A percentile compares a stretch with the other conserved stretches of the same genome.
Evolutionary conservation across 2,329 filamentous ascomycete species (phyloP).

Genomic region (Claviceps maximensis): DNA sequence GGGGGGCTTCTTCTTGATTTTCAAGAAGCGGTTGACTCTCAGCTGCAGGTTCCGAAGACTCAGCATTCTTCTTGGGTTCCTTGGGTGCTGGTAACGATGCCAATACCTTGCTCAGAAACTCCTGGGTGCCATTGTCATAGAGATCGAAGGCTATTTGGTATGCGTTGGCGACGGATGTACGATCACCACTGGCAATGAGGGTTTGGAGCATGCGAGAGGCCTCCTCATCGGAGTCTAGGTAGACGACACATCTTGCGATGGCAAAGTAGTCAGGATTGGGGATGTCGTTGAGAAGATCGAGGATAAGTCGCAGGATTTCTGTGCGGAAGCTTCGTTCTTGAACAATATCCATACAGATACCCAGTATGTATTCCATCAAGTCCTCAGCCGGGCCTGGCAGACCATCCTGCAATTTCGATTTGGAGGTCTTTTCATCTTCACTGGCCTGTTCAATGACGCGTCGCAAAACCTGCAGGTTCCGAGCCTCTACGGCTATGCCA

Average conservation of each 20-base stretch:
- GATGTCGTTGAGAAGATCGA: slow-evolving; percentile 90
- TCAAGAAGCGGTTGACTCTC: slow-evolving; percentile 37
- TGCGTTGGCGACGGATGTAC: slow-evolving; percentile 67
- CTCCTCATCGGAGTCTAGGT: slow-evolving; percentile 82
- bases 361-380: slow-evolving; percentile 88
- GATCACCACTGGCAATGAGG: slow-evolving; percentile 67
- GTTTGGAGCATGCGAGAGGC: slow-evolving; percentile 75
- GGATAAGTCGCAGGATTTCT: slow-evolving; percentile 77
- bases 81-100: slow-evolving; percentile 56
- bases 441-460: slow-evolving; percentile 81
- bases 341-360: slow-evolving; percentile 95
- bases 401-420: slow-evolving; percentile 38
- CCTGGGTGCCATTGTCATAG: slow-evolving; percentile 96
- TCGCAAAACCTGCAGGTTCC: slow-evolving; percentile 77
- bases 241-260: slow-evolving; percentile 94
- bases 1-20: slow-evolving; percentile 36
- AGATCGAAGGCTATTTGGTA: slow-evolving; percentile 98
- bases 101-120: slow-evolving; percentile 84
- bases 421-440: slow-evolving; percentile 64
- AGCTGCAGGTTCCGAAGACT: slow-evolving; percentile 28
- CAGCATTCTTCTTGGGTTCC: slow-evolving; percentile 27
- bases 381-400: slow-evolving; percentile 61
- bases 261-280: slow-evolving; percentile 93
- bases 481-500: slow-evolving; percentile 89
- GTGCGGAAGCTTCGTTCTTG: slow-evolving; percentile 79